Evolutionary conservation across 257 asterid genomes (phyloP), one percentile per base, ranked within the genome.

Genomic region (Ophiorrhiza pumila): DNA sequence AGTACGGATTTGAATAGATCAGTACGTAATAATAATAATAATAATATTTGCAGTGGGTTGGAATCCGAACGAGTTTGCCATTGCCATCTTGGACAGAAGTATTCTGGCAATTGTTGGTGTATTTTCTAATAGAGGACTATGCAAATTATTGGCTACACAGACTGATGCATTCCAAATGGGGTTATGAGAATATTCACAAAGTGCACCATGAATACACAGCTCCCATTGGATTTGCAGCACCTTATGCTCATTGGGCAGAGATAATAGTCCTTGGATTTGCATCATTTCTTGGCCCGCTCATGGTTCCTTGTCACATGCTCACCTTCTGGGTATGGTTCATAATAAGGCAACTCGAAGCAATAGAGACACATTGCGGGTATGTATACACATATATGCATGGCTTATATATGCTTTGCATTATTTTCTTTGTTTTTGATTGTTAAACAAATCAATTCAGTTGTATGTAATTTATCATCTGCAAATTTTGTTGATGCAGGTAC

Each of bases 161-260:
- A 74, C 9, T 84, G 71, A 86, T 87, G n/a, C 94, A 87, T 76
- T 45, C 27, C 1, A 80, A 80, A 74, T 87, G 97, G 97, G 89
- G 92, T 3, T 91, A 82, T 18, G 86, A 86, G 1, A 86, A 86
- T 1, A 91, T 91, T 49, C 97, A 91, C 81, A 78, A 70, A 14
- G 83, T 91, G 32, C 97, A 91, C 85, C 97, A 91, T 45, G 97
- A 88, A 69, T 87, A 87, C 79, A 80, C 85, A 2, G 97, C 95
- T 50, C 97, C 95, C 0, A 85, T 85, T 49, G 86, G 86, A 27
- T 85, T 91, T 50, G 93, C 95, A 62, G 93, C 95, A 32, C 93
- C 92, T 31, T 85, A 91, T 56, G 93, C 97, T 18, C 95, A 91
- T 35, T 86, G 90, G 91, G 94, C 92, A 0, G 97, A 89, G 63